Evolutionary conservation across 1,139 yeast genomes (phyloP), one percentile per base, ranked within the genome.

Genomic region (Candida tetrigidarum): DNA sequence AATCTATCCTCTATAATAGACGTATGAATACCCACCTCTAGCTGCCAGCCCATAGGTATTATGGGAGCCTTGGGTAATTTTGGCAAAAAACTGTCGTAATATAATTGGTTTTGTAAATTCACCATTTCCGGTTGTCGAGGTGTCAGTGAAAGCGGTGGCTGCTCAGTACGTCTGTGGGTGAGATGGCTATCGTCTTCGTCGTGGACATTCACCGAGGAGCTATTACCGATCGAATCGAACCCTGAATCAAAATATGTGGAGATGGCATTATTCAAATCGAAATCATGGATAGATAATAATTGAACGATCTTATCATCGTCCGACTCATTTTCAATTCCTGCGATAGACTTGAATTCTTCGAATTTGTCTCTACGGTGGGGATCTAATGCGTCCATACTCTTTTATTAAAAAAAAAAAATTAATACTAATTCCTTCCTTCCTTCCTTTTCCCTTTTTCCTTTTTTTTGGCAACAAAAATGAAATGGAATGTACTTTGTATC

Each of bases 191-290:
- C 46, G 11, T 28, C 55, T 2, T 46, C 48, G 11, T 53, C 59
- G 25, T 55, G 47, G 6, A 54, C 38, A 25, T 61, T 60, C 3
- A 48, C 46, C 3, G 58, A 62, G 9, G 59, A 37, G 16, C 43
- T 41, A 10, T 28, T 15, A n/a, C 36, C 42, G 32, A 65, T 56
- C 26, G 64, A 50, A 2, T 66, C 68, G 48, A 74, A 72, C 30
- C 82, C 80, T 12, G 71, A 64, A 50, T 81, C 86, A 51, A 80
- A 79, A 55, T 67, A 81, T 42, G 74, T 64, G 9, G 77, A 71
- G 22, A 79, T 64, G 11, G 84, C 78, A 44, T 67, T 67, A 51
- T 80, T 81, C 47, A 81, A 60, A 53, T 80, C 67, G 73, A 74
- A 75, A 46, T 74, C 69, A 51, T 78, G 68, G 29, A 70, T 63